Percentiles rank a stretch among this genome's conserved stretches.
These are phyloP conservation scores for Penicillium sp. DNA, from an alignment of 2,329 filamentous ascomycete species.

Conservation along the genomic window DNA sequence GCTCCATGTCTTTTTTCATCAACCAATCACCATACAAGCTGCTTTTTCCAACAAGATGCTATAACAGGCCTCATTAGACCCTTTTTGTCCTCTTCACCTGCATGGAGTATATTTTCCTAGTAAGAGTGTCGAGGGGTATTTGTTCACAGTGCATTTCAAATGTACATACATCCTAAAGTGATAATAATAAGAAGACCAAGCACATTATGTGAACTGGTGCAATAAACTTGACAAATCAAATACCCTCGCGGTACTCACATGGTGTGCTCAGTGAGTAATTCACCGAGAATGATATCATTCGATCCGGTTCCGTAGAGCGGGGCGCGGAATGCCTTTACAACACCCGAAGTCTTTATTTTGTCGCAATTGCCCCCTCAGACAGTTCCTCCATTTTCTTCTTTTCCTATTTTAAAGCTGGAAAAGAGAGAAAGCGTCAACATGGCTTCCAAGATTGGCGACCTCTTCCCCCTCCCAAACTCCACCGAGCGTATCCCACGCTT, in stretches of 20 bases:
- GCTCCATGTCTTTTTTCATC: background rate
- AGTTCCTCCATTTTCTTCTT: background rate
- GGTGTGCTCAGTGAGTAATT: conserved; percentile 14
- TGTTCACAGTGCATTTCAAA: background rate
- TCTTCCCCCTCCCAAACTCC: conserved; percentile 52
- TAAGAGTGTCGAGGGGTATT: background rate
- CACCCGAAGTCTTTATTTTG: background rate
- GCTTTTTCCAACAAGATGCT: background rate
- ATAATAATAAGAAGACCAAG: background rate
- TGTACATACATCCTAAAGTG: too few relatives aligned
- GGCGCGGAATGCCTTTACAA: conserved; percentile 1
- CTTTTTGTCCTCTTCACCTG: background rate
- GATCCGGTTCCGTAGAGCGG: conserved; percentile 15
- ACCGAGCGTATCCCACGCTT: conserved; percentile 60
- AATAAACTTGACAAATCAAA: background rate
- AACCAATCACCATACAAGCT: background rate
- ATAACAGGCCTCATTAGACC: background rate
- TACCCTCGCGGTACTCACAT: background rate
- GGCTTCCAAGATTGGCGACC: conserved; percentile 48
- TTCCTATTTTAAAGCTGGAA: background rate
- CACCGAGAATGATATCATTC: conserved; percentile 21
- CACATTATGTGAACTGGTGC: background rate
- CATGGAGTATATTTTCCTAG: background rate
- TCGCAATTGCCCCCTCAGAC: background rate
- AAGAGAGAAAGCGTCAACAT: background rate